Evolutionary conservation across 495 filamentous ascomycete genomes (phyloP).

Genomic region (Annulohypoxylon maeteangense): DNA sequence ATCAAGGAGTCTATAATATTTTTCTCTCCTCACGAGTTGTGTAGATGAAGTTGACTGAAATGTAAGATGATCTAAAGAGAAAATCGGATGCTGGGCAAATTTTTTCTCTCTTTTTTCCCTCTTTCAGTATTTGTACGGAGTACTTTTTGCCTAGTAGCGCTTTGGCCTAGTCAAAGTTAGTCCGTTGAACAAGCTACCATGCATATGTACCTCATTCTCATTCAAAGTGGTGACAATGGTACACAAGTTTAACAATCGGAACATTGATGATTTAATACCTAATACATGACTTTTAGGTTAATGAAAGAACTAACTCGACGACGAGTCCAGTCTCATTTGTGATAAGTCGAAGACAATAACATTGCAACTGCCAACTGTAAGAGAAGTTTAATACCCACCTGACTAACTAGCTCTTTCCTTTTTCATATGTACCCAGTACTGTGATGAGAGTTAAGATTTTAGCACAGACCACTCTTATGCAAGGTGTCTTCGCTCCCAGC

Average conservation of each 20-base stretch:
- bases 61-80: not conserved
- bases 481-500: conserved; percentile 23
- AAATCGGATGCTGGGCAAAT: not conserved
- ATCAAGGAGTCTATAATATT: not conserved
- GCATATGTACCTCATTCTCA: not conserved
- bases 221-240: not conserved
- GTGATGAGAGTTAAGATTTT: not conserved
- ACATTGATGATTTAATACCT: not conserved
- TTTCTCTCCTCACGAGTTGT: not conserved
- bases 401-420: conserved; percentile 1
- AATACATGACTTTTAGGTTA: not conserved
- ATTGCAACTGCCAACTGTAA: no score
- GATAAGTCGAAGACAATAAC: conserved; percentile 5
- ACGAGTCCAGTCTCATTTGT: not conserved
- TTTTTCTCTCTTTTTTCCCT: no score
- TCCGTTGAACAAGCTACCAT: not conserved
- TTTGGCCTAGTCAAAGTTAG: not conserved
- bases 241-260: not conserved
- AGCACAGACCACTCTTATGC: conserved; percentile 15
- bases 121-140: not conserved
- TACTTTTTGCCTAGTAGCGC: not conserved
- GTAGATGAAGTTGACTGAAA: not conserved
- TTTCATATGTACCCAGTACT: not conserved
- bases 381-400: not conserved
- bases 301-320: not conserved